Base-by-base conservation (phyloP, 2,329 filamentous ascomycete species). In the Neospermospora avenae region DNA sequence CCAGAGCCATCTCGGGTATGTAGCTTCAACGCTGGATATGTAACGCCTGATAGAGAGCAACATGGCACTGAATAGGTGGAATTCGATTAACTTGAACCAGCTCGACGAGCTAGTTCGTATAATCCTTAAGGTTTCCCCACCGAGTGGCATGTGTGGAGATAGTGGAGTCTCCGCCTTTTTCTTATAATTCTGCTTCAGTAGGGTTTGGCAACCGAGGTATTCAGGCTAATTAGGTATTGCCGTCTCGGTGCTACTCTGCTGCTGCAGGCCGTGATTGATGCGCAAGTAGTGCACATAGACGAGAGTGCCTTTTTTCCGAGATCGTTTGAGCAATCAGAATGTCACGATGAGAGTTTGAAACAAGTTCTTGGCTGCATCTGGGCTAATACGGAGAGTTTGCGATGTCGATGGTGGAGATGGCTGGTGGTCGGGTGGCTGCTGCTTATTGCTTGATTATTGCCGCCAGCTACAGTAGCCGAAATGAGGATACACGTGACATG, bases 141-240 rank as follows among this genome's bases (percentile, higher is more conserved):
- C 54, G 4, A n/a, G 44, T 53, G 16, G 48, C 28, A 28, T n/a
- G n/a, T 10, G 28, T 48, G 51, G 34, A 28, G 39, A 31, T 53
- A 31, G 4, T 56, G 39, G 42, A 39, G 44, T 59, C 60, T 62
- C 60, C 60, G 60, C 60, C 57, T 57, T 57, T 20, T 56, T 20
- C 24, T 42, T 34, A n/a, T n/a, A n/a, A n/a, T 31, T 18, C 55
- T 37, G 39, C 53, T 22, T 28, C 11, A 46, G 24, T 58, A 39
- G 41, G 58, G 58, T 55, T 13, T 34, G 51, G 44, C 37, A 45
- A 46, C 49, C 2, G 49, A 52, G 10, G 45, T 20, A 45, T 60
- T 60, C 34, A 60, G 58, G 41, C 58, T 60, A 54, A 60, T 44
- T 52, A 52, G 49, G 8, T 11, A 34, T 45, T 7, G 42, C 42